Base-by-base conservation (phyloP, 2,329 filamentous ascomycete genomes). In the Diplocarpon mali region DNA sequence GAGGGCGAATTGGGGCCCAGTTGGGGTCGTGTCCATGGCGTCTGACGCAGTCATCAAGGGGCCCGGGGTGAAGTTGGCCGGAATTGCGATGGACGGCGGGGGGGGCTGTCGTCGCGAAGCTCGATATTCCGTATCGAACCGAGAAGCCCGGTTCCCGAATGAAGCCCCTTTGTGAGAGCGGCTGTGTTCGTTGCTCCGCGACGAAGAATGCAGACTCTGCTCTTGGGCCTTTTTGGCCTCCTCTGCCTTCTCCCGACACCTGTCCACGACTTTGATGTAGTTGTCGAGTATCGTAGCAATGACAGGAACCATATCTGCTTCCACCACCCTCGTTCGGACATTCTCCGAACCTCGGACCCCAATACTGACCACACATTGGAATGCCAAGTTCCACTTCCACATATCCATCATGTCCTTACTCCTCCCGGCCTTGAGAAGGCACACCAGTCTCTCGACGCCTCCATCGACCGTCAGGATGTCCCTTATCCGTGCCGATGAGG, bases 351-450 rank as follows among this genome's bases (percentile, higher is more conserved):
- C 92, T 56, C 92, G 79, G 48, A 98, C 90, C 46, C 92, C 92
- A 61, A 98, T 96, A 65, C 98, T 98, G 63, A 98, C 92, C 53
- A 96, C 89, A 65, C 92, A 98, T 67, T 96, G 92, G 65, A 98
- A 98, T 42, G 92, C 92, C 51, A 98, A 75, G 62, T 95, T 98
- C 92, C 92, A 98, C 68, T 96, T 96, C 92, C 92, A 98, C 85
- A 95, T 95, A 65, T 95, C 90, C 90, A 96, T 95, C 80, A 95
- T 83, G 64, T 98, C 90, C 67, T 89, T 93, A 68, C 86, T 95
- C 62, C 92, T 77, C 52, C 92, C 92, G 67, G 95, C 87, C 67
- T 98, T 98, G 65, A 98, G 77, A 61, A 98, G 95, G 75, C 88
- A 95, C 63, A 98, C 86, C 56, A 98, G 72, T 53, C 90, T 74